phyloP scores from a whole-genome alignment of 345 rosid genomes.

The Durio zibethinus region DNA sequence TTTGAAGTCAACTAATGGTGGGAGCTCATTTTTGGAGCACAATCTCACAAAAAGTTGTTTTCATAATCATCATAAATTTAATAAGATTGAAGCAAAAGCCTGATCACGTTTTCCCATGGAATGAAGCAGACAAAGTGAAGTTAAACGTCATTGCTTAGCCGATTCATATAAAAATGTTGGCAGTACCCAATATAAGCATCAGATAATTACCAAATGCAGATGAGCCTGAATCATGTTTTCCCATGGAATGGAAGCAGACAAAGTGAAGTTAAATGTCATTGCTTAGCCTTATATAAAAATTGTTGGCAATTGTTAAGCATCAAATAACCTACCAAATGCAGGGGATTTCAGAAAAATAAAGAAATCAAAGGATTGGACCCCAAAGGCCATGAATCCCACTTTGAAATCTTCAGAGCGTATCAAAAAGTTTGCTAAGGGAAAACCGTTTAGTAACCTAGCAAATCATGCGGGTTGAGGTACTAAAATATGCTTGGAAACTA shows the following conservation, averaged over 20 bases:
- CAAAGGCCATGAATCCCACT: background rate
- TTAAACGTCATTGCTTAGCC: constrained; percentile 20
- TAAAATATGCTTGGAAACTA: background rate
- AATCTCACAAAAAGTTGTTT: background rate
- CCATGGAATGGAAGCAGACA: background rate
- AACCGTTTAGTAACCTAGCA: background rate
- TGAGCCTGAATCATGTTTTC: background rate
- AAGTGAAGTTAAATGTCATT: constrained; percentile 16
- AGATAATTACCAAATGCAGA: background rate
- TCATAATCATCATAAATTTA: background rate
- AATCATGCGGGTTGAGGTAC: background rate
- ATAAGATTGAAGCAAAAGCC: background rate
- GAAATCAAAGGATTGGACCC: background rate
- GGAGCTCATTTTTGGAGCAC: background rate
- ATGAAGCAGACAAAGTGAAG: constrained; percentile 10
- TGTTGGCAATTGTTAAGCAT: background rate
- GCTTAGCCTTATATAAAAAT: background rate
- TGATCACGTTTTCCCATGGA: background rate
- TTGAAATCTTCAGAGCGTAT: background rate
- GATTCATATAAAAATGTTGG: background rate
- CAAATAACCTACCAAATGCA: background rate
- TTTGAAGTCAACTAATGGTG: background rate
- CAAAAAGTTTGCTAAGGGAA: background rate
- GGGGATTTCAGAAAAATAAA: background rate
- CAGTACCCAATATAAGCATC: background rate